Evolutionary conservation across 257 asterid genomes (phyloP).

Genomic region (Forsythia suspensa): DNA sequence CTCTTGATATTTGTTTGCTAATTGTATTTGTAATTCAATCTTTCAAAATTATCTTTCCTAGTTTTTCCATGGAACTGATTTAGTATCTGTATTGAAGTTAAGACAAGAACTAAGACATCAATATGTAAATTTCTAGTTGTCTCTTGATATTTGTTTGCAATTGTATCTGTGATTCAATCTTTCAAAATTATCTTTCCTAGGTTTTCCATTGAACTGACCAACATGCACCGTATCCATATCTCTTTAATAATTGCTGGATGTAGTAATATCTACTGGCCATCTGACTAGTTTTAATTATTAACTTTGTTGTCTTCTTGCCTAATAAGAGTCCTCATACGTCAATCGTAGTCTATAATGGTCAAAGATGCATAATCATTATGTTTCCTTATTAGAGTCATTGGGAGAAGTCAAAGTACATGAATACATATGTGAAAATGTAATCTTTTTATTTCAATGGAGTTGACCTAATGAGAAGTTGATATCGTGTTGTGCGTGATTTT

Average conservation of each 20-base stretch:
- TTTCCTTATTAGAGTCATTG: neutral
- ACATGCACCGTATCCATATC: neutral
- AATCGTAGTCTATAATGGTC: neutral
- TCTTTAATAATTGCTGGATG: neutral
- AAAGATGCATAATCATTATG: neutral
- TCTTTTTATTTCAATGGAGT: neutral
- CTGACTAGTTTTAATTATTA: neutral
- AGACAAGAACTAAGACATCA: conserved; percentile 73
- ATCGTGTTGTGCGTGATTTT: neutral
- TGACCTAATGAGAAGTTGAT: neutral
- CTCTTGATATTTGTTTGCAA: neutral
- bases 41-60: neutral
- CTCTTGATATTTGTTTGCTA: neutral
- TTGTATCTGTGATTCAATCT: neutral
- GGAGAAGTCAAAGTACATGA: neutral
- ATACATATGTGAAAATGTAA: neutral
- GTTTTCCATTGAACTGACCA: neutral
- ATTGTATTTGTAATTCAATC: neutral
- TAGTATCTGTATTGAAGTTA: conserved; percentile 74
- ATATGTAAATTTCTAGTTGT: conserved; percentile 39
- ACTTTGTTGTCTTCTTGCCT: neutral
- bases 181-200: neutral
- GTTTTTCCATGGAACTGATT: conserved; percentile 32
- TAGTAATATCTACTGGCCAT: neutral
- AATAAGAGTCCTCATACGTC: neutral